These are phyloP conservation scores for Fusarium decemcellulare DNA, from an alignment of 2,329 filamentous ascomycete species.

Conservation along the genomic window DNA sequence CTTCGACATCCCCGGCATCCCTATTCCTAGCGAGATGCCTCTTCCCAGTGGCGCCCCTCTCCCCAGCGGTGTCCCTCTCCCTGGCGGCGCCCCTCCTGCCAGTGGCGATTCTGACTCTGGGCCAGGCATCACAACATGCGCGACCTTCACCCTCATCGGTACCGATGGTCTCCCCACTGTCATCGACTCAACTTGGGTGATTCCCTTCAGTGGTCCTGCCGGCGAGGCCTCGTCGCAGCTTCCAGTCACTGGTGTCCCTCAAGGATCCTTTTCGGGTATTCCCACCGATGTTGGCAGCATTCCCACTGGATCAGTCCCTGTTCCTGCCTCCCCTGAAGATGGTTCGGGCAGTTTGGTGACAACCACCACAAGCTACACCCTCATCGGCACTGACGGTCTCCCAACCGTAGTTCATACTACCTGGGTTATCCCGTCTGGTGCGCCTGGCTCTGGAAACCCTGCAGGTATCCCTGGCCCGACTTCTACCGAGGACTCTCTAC, in stretches of 20 bases:
- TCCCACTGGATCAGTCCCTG: constrained; percentile 21
- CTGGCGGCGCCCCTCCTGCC: constrained; percentile 18
- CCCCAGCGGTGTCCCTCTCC: not conserved
- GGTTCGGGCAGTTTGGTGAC: constrained; percentile 21
- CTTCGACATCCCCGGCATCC: constrained; percentile 14
- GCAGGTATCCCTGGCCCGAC: constrained; percentile 14
- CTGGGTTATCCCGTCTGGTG: constrained; percentile 33
- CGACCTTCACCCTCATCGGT: constrained; percentile 50
- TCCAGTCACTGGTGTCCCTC: constrained; percentile 22
- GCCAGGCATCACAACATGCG: constrained; percentile 40
- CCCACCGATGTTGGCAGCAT: constrained; percentile 32
- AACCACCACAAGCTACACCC: constrained; percentile 40
- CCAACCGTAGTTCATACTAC: constrained; percentile 39
- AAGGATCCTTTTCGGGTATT: constrained; percentile 31
- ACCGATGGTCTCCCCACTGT: constrained; percentile 52
- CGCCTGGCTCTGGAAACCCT: constrained; percentile 13
- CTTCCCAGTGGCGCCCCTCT: not conserved
- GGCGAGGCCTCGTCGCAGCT: constrained; percentile 30
- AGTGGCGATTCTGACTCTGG: constrained; percentile 1
- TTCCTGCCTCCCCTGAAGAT: constrained; percentile 28
- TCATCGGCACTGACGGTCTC: constrained; percentile 40
- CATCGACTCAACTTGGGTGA: constrained; percentile 52
- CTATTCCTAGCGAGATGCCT: not conserved
- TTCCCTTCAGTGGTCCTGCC: constrained; percentile 35
- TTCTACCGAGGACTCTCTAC: constrained; percentile 16